Evolutionary conservation across 2,329 filamentous ascomycete species (phyloP).

Genomic region (Chaetothyriales sp.): DNA sequence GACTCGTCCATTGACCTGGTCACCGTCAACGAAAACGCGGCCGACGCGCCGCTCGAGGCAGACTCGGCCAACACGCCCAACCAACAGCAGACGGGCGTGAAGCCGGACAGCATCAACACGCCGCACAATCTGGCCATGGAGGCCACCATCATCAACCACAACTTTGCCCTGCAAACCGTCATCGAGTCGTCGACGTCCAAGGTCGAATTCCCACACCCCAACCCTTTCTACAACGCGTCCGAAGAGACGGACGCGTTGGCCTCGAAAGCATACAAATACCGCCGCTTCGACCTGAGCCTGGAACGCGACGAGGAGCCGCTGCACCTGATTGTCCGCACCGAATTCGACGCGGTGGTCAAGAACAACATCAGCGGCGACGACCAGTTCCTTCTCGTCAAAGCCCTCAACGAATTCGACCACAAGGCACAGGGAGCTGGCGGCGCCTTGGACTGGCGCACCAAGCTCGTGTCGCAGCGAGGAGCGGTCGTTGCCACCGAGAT

Average conservation of each 20-base stretch:
- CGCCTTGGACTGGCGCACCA: constrained; percentile 91
- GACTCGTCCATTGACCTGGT: constrained; percentile 92
- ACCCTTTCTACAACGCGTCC: constrained; percentile 92
- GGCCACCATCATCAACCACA: constrained; percentile 99
- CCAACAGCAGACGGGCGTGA: constrained; percentile 37
- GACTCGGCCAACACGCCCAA: constrained; percentile 44
- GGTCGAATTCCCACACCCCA: constrained; percentile 71
- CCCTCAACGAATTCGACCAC: constrained; percentile 97
- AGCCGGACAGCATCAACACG: constrained; percentile 90
- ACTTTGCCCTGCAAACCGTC: constrained; percentile 94
- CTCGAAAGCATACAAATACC: constrained; percentile 97
- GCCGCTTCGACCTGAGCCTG: constrained; percentile 86
- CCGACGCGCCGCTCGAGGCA: constrained; percentile 81
- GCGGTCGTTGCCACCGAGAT: constrained; percentile 97
- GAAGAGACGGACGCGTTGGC: constrained; percentile 90
- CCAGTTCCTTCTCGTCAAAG: constrained; percentile 83
- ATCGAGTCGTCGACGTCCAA: constrained; percentile 68
- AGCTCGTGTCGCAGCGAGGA: constrained; percentile 87
- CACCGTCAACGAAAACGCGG: constrained; percentile 97
- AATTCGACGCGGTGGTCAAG: constrained; percentile 91
- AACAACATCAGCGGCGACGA: constrained; percentile 85
- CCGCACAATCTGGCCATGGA: constrained; percentile 87
- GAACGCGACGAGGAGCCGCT: constrained; percentile 85
- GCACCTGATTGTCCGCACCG: constrained; percentile 83
- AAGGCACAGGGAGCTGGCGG: constrained; percentile 92